phyloP scores from a whole-genome alignment of 2,329 filamentous ascomycete genomes.

The Arthroderma sp. region DNA sequence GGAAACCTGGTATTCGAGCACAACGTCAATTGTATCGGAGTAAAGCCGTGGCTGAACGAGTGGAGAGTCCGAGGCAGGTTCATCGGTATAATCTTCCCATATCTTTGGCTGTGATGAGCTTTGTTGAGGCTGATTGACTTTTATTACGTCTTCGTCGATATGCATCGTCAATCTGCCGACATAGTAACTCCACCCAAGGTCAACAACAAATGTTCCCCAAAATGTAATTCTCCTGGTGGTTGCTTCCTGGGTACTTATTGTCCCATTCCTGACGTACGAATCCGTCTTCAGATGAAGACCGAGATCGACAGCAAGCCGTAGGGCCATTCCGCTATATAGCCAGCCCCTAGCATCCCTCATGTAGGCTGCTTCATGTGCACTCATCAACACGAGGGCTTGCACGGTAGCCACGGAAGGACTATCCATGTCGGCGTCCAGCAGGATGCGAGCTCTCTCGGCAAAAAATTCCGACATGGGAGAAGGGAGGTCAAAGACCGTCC shows the following conservation, averaged over 20 bases:
- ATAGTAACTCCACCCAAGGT: slow-evolving; percentile 14
- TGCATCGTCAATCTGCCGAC: slow-evolving; percentile 9
- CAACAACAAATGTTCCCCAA: slow-evolving; percentile 20
- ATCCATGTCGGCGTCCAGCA: slow-evolving; percentile 28
- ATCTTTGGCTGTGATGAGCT: background rate
- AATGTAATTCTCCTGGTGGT: slow-evolving; percentile 18
- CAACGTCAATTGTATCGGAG: slow-evolving; percentile 7
- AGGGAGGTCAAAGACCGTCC: slow-evolving; percentile 4
- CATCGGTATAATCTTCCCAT: slow-evolving; percentile 6
- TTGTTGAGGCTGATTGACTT: slow-evolving; percentile 3
- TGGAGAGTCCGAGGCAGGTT: background rate
- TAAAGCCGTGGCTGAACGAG: background rate
- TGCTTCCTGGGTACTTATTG: slow-evolving; percentile 15
- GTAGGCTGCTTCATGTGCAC: slow-evolving; percentile 23
- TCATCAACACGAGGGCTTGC: slow-evolving; percentile 28
- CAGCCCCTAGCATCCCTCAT: slow-evolving; percentile 26
- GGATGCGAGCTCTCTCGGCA: slow-evolving; percentile 5
- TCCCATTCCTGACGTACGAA: slow-evolving; percentile 14
- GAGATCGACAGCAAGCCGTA: slow-evolving; percentile 22
- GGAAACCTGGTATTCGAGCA: slow-evolving; percentile 10
- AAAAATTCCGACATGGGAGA: slow-evolving; percentile 8
- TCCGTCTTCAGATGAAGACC: slow-evolving; percentile 15
- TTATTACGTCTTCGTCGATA: slow-evolving; percentile 7
- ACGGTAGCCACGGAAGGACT: slow-evolving; percentile 28
- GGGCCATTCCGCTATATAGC: slow-evolving; percentile 26